Evolutionary conservation across 176 grass and related monocot genomes (phyloP).

Genomic region (sorghum (Sorghum bicolor)): DNA sequence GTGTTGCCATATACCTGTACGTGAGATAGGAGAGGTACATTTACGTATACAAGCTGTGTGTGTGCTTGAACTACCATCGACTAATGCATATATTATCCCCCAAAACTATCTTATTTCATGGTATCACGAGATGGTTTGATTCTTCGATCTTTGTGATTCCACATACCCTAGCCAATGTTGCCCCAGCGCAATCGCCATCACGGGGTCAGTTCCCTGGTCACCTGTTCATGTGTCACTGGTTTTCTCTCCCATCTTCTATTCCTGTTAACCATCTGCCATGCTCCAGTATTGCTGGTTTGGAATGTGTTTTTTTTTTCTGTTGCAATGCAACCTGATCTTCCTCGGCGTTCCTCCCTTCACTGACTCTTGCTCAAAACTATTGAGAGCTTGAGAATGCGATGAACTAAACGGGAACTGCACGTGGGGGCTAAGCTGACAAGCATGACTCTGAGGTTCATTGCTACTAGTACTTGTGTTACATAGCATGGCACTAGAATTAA

Average conservation of each 20-base stretch:
- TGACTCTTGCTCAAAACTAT: background rate
- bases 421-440: background rate
- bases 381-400: background rate
- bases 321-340: background rate
- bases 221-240: background rate
- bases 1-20: background rate
- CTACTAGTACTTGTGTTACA: background rate
- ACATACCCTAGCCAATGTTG: background rate
- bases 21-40: no score
- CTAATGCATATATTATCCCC: background rate
- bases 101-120: background rate
- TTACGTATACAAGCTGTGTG: no score
- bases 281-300: background rate
- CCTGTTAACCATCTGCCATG: background rate
- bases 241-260: background rate
- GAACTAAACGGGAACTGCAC: background rate
- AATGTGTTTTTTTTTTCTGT: background rate
- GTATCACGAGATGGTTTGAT: background rate
- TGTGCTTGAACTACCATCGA: no score
- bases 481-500: background rate
- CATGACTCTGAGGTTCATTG: background rate
- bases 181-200: background rate
- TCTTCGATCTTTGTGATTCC: background rate
- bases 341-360: background rate
- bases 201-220: background rate